These are phyloP conservation scores for Xylaria arbuscula DNA, from an alignment of 2,329 filamentous ascomycete genomes.

Conservation along the genomic window DNA sequence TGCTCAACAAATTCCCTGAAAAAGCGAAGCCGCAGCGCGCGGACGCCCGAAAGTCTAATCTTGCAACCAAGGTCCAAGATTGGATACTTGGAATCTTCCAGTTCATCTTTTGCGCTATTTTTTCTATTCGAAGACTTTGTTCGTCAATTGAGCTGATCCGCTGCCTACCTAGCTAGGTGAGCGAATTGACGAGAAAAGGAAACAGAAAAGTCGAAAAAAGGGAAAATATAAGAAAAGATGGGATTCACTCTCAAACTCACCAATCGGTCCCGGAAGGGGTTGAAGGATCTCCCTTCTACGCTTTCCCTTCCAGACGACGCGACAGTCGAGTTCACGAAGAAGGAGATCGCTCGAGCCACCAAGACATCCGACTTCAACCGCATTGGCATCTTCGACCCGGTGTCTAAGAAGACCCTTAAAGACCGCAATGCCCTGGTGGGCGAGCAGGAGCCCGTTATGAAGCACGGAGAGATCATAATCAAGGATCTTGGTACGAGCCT, in stretches of 20 bases:
- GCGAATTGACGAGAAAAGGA: conserved; percentile 14
- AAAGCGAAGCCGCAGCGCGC: conserved; percentile 19
- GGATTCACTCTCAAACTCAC: conserved; percentile 48
- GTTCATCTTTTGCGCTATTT: background rate
- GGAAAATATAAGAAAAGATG: conserved; percentile 31
- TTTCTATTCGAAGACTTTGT: background rate
- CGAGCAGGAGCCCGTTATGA: conserved; percentile 61
- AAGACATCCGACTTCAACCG: conserved; percentile 69
- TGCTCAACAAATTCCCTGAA: conserved; percentile 33
- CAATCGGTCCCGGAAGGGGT: conserved; percentile 46
- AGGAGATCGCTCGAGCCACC: conserved; percentile 62
- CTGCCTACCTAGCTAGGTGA: background rate
- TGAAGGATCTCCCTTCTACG: conserved; percentile 65
- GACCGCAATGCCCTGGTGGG: conserved; percentile 66
- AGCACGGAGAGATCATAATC: conserved; percentile 74
- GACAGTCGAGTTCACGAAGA: conserved; percentile 71
- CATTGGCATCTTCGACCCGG: conserved; percentile 70
- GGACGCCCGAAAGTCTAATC: conserved; percentile 27
- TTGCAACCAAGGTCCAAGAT: background rate
- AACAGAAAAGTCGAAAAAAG: background rate
- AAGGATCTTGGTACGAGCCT: conserved; percentile 86
- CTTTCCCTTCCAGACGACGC: conserved; percentile 62
- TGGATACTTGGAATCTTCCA: background rate
- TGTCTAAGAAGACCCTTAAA: conserved; percentile 71
- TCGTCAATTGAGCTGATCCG: background rate